Percentiles rank a stretch among this genome's conserved stretches.
phyloP scores from a whole-genome alignment of 1,284 basidiomycete species.

The Ustilago shanxiensis region DNA sequence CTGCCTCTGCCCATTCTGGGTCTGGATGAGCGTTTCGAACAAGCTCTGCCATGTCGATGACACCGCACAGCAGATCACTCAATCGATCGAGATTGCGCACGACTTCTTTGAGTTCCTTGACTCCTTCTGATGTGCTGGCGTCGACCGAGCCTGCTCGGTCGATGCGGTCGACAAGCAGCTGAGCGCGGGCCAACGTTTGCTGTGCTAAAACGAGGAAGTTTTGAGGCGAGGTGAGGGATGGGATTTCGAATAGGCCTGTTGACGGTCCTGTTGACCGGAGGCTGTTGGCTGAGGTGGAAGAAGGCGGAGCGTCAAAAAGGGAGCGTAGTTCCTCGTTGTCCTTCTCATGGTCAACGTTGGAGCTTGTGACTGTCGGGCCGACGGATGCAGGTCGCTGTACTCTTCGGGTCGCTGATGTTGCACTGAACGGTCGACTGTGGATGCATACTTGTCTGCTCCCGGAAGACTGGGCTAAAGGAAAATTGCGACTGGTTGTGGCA shows the following conservation, averaged over 20 bases:
- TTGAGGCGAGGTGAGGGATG: slow-evolving; percentile 55
- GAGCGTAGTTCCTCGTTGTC: slow-evolving; percentile 49
- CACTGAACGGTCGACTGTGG: slow-evolving; percentile 14
- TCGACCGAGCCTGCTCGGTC: slow-evolving; percentile 45
- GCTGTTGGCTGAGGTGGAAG: slow-evolving; percentile 37
- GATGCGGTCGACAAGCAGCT: slow-evolving; percentile 66
- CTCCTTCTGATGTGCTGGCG: slow-evolving; percentile 21
- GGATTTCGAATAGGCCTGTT: slow-evolving; percentile 62
- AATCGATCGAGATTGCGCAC: slow-evolving; percentile 80
- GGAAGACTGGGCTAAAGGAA: not conserved
- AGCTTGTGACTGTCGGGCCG: slow-evolving; percentile 6
- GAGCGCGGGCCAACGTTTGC: slow-evolving; percentile 62
- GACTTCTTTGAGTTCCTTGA: slow-evolving; percentile 56
- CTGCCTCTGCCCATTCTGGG: slow-evolving; percentile 81
- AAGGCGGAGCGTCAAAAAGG: slow-evolving; percentile 54
- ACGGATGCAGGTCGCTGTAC: slow-evolving; percentile 21
- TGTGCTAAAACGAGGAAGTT: slow-evolving; percentile 61
- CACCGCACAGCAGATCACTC: slow-evolving; percentile 92
- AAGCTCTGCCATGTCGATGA: slow-evolving; percentile 95
- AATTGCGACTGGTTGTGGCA: not conserved
- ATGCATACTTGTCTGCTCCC: not conserved
- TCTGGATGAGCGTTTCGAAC: slow-evolving; percentile 94
- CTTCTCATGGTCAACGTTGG: slow-evolving; percentile 38
- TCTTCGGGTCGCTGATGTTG: slow-evolving; percentile 4
- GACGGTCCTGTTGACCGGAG: slow-evolving; percentile 26